phyloP scores from a whole-genome alignment of 345 rosid species.

The Durio zibethinus region DNA sequence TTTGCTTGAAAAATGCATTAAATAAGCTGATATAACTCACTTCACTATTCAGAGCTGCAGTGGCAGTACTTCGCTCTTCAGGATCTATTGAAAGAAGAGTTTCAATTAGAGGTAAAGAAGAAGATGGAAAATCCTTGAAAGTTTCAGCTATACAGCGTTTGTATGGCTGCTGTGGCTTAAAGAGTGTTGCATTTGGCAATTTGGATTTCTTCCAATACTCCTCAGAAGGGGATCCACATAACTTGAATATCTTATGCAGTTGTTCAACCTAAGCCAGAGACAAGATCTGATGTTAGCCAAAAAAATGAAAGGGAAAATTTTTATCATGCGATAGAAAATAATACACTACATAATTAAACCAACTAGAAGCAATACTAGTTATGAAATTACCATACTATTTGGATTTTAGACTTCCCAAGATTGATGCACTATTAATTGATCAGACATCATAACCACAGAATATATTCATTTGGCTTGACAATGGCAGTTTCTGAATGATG shows the following conservation, averaged over 20 bases:
- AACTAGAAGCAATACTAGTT: background rate
- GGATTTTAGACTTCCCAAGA: background rate
- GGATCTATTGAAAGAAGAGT: constrained; percentile 81
- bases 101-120: constrained; percentile 59
- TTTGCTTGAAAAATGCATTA: background rate
- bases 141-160: constrained; percentile 70
- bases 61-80: constrained; percentile 70
- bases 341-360: background rate
- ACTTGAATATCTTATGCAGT: constrained; percentile 82
- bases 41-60: constrained; percentile 63
- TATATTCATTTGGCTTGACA: background rate
- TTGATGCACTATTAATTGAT: background rate
- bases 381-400: background rate
- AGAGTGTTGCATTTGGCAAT: constrained; percentile 77
- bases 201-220: constrained; percentile 81
- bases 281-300: constrained; percentile 15
- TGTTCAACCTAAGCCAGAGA: constrained; percentile 70
- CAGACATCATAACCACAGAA: background rate
- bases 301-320: background rate
- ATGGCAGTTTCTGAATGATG: background rate
- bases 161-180: constrained; percentile 75
- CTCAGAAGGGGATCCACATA: constrained; percentile 90
- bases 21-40: constrained; percentile 39
- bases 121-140: constrained; percentile 59
- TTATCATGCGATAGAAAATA: background rate